Evolutionary conservation across 2,329 filamentous ascomycete species (phyloP).

Genomic region (Curvularia verruculosa): DNA sequence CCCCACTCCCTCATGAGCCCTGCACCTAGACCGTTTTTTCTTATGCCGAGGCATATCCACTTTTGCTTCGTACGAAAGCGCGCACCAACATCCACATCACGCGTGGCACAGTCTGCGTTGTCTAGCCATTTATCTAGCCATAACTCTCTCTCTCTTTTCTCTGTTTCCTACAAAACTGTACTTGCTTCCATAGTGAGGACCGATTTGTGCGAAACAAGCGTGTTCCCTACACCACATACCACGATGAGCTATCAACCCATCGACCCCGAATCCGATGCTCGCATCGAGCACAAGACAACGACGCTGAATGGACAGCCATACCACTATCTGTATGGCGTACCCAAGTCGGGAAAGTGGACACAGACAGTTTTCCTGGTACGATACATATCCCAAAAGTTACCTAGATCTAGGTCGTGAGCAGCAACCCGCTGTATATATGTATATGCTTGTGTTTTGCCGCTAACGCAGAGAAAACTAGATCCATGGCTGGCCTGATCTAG

Average conservation of each 20-base stretch:
- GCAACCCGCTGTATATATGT: too few relatives aligned
- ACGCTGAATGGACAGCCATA: slow-evolving; percentile 73
- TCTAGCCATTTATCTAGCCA: not conserved
- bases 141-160: not conserved
- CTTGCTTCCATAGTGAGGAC: not conserved
- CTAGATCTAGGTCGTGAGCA: not conserved
- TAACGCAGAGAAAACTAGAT: slow-evolving; percentile 50
- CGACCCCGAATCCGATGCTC: slow-evolving; percentile 65
- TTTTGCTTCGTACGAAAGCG: not conserved
- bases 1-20: not conserved
- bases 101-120: not conserved
- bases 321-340: slow-evolving; percentile 62
- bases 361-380: slow-evolving; percentile 62
- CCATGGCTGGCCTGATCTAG: slow-evolving; percentile 84
- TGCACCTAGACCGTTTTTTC: not conserved
- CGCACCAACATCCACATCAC: not conserved
- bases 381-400: not conserved
- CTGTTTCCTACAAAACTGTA: not conserved
- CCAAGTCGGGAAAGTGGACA: slow-evolving; percentile 51
- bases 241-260: slow-evolving; percentile 66
- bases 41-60: not conserved
- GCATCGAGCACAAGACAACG: slow-evolving; percentile 68
- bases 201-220: too few relatives aligned
- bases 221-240: too few relatives aligned
- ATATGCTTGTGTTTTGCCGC: not conserved